Percentiles rank a stretch among this genome's conserved stretches.
These are phyloP conservation scores for Phytophthora cryptogea DNA, from an alignment of 352 stramenopile species.

Conservation along the genomic window DNA sequence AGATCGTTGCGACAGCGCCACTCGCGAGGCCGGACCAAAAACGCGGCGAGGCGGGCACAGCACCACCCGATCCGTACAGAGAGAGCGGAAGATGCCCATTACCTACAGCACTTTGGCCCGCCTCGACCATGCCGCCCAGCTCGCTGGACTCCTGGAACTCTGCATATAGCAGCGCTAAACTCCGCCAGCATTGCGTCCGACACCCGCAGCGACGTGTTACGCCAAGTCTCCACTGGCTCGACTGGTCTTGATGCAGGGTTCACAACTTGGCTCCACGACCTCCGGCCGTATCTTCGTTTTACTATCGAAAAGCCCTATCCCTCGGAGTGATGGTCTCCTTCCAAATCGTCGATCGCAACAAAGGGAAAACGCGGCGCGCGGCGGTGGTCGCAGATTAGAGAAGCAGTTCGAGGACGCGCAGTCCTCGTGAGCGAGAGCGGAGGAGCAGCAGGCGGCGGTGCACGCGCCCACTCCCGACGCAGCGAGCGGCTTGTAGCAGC, in stretches of 20 bases:
- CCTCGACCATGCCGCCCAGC: conserved; percentile 7
- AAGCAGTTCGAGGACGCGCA: conserved; percentile 30
- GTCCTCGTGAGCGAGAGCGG: conserved; percentile 25
- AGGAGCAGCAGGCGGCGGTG: conserved; percentile 16
- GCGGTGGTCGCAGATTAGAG: conserved; percentile 32
- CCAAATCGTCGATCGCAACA: conserved; percentile 39
- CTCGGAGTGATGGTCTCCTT: conserved; percentile 30
- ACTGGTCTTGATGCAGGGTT: conserved; percentile 3
- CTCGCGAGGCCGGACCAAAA: conserved; percentile 31
- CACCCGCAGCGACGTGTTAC: neutral
- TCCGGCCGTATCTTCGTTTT: conserved; percentile 8
- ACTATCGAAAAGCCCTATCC: conserved; percentile 31
- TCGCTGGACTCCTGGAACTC: neutral
- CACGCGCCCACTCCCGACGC: conserved; percentile 7
- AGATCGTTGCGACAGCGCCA: conserved; percentile 22
- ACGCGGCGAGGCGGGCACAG: conserved; percentile 19
- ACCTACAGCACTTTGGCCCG: conserved; percentile 9
- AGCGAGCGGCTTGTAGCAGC: conserved; percentile 7
- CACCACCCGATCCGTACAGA: conserved; percentile 29
- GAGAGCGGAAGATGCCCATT: conserved; percentile 30
- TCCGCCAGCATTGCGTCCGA: neutral
- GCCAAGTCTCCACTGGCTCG: conserved; percentile 11
- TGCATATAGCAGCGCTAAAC: neutral
- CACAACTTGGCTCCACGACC: conserved; percentile 9
- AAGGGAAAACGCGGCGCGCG: conserved; percentile 36